phyloP scores from a whole-genome alignment of 2,329 filamentous ascomycete species.

The Onygenales sp. region DNA sequence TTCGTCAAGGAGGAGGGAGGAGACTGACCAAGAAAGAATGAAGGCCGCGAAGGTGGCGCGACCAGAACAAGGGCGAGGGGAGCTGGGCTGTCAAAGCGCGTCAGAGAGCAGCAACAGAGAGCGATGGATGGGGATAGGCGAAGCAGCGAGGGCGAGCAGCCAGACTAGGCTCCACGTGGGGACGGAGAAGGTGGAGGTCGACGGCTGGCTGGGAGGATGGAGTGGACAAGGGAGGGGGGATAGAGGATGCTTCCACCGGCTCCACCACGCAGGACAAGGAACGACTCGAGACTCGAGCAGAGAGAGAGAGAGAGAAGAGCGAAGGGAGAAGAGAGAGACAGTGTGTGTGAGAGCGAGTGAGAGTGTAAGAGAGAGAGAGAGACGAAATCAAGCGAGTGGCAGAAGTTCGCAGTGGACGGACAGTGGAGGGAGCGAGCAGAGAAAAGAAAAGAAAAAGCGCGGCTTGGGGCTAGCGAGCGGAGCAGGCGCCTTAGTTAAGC shows the following conservation, averaged over 20 bases:
- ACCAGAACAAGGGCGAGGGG: neutral
- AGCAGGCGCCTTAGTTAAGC: too few species aligned
- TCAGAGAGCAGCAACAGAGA: neutral
- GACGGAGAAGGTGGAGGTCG: constrained; percentile 1
- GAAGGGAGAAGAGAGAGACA: constrained; percentile 8
- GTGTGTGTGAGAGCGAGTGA: constrained; percentile 3
- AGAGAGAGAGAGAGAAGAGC: neutral
- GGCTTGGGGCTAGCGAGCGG: too few species aligned
- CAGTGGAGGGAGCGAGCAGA: constrained; percentile 5
- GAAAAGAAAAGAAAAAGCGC: too few species aligned
- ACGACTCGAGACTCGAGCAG: too few species aligned
- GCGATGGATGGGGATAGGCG: neutral
- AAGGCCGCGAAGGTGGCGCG: neutral
- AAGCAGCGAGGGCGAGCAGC: neutral
- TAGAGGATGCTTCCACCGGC: neutral
- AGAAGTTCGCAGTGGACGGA: neutral
- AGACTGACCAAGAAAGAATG: neutral
- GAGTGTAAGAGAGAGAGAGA: neutral
- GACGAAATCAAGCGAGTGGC: too few species aligned
- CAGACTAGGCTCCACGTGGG: neutral
- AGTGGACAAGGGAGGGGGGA: constrained; percentile 1
- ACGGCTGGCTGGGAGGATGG: neutral
- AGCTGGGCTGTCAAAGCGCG: neutral
- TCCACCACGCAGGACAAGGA: constrained; percentile 4
- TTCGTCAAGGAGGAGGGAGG: neutral